These are phyloP conservation scores for Salinomyces thailandicus DNA, from an alignment of 2,329 filamentous ascomycete species.

Conservation along the genomic window DNA sequence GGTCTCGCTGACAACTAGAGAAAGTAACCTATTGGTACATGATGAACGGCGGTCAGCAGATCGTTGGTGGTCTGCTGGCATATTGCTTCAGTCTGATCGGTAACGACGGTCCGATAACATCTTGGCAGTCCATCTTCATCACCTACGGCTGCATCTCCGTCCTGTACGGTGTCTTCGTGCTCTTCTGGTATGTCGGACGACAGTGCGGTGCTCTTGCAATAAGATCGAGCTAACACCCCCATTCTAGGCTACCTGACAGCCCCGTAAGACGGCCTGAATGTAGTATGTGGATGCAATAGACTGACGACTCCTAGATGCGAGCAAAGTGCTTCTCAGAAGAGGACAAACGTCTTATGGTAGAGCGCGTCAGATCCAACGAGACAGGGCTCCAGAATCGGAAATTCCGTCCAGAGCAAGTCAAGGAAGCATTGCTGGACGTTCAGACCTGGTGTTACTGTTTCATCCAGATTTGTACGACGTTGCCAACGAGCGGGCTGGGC, in stretches of 20 bases:
- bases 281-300: no score
- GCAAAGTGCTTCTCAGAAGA: constrained; percentile 58
- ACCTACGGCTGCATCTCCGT: constrained; percentile 54
- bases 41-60: constrained; percentile 56
- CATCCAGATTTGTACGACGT: constrained; percentile 60
- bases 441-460: constrained; percentile 34
- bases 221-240: no score
- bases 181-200: constrained; percentile 43
- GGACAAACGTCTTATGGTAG: constrained; percentile 45
- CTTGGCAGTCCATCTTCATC: constrained; percentile 61
- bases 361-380: constrained; percentile 37
- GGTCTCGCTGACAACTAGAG: no score
- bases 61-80: constrained; percentile 51
- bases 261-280: no score
- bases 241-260: no score
- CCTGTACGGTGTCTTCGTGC: constrained; percentile 54
- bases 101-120: constrained; percentile 12
- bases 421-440: constrained; percentile 35
- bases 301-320: constrained; percentile 60
- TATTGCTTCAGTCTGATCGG: constrained; percentile 8
- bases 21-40: constrained; percentile 4
- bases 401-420: constrained; percentile 38
- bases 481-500: constrained; percentile 63
- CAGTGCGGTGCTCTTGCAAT: no score
- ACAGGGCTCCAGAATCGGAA: constrained; percentile 40